Conservation (phyloP, 164 flowering plant genomes). For the Magnolia changhungtana region DNA sequence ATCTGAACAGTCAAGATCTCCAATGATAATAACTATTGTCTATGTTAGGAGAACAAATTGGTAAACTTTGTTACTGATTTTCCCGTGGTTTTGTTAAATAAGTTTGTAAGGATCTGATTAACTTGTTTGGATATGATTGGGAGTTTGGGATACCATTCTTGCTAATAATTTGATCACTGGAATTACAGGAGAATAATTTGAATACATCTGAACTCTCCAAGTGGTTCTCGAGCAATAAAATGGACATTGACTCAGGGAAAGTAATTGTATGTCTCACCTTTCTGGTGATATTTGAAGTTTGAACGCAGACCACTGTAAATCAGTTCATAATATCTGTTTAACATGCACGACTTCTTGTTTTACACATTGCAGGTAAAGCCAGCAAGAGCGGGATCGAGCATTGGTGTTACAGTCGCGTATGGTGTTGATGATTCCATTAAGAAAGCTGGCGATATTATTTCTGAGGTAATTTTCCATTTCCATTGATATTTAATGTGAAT, state of each 20-base stretch:
- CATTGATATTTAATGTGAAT: background rate
- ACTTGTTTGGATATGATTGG: background rate
- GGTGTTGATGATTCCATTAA: conserved; percentile 66
- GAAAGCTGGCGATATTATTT: conserved; percentile 61
- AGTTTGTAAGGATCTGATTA: background rate
- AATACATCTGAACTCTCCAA: conserved; percentile 41
- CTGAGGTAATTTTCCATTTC: conserved; percentile 41
- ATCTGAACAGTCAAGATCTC: too few relatives aligned
- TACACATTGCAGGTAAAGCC: conserved; percentile 66
- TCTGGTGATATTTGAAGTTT: background rate
- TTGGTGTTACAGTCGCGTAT: conserved; percentile 85
- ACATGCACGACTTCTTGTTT: background rate
- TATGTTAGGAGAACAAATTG: background rate
- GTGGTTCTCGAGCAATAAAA: conserved; percentile 69
- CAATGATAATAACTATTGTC: too few relatives aligned
- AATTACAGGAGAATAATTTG: conserved; percentile 41
- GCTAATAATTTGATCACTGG: conserved; percentile 13
- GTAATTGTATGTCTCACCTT: conserved; percentile 63
- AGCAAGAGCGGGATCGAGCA: conserved; percentile 85
- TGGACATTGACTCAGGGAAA: conserved; percentile 59
- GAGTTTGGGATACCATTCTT: background rate
- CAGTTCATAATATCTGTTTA: conserved; percentile 3
- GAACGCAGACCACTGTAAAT: background rate
- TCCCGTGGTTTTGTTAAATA: background rate
- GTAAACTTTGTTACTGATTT: background rate